Percentiles rank a stretch among this genome's conserved stretches.
These are phyloP conservation scores for Aspergillus sojae DNA, from an alignment of 2,329 filamentous ascomycete genomes.

Conservation along the genomic window DNA sequence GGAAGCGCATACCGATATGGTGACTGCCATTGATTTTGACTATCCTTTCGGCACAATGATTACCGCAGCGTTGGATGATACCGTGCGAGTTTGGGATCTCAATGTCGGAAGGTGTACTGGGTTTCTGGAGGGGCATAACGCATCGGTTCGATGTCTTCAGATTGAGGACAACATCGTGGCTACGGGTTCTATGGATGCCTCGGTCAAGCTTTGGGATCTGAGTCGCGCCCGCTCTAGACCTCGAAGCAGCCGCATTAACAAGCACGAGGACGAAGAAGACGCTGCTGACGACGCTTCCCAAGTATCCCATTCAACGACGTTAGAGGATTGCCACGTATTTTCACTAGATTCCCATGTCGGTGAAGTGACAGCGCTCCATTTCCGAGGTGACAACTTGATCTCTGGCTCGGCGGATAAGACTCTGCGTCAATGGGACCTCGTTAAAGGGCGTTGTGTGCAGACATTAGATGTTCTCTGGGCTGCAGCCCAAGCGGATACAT, in stretches of 20 bases:
- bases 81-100: conserved; percentile 93
- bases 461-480: conserved; percentile 98
- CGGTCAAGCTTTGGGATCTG: conserved; percentile 92
- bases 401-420: conserved; percentile 98
- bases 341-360: conserved; percentile 88
- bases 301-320: conserved; percentile 69
- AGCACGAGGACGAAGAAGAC: conserved; percentile 52
- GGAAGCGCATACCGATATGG: conserved; percentile 81
- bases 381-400: conserved; percentile 84
- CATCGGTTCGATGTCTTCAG: conserved; percentile 88
- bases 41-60: conserved; percentile 96
- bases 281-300: conserved; percentile 45
- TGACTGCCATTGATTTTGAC: conserved; percentile 94
- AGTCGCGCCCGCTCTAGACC: conserved; percentile 85
- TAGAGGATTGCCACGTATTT: conserved; percentile 87
- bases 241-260: conserved; percentile 55
- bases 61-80: conserved; percentile 88
- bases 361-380: conserved; percentile 91
- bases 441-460: conserved; percentile 95
- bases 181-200: conserved; percentile 92
- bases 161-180: conserved; percentile 95
- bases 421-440: conserved; percentile 93
- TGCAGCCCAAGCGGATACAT: conserved; percentile 80
- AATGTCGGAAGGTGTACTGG: conserved; percentile 92
- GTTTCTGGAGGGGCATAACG: conserved; percentile 87